phyloP scores from a whole-genome alignment of 2,329 filamentous ascomycete genomes.

The Fusarium fracticaudum region DNA sequence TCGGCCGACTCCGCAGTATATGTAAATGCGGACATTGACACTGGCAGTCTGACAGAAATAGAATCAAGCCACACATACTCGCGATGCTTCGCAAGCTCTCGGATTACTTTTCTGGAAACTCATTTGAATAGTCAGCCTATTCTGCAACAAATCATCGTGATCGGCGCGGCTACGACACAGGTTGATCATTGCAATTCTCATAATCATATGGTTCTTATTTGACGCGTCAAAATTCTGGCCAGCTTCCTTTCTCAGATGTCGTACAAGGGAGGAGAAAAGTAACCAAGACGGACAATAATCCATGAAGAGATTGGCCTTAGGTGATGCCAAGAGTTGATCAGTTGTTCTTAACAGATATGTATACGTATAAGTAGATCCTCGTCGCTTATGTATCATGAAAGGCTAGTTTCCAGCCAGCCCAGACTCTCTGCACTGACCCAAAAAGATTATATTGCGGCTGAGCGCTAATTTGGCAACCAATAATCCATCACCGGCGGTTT shows the following conservation, averaged over 20 bases:
- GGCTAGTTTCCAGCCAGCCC: neutral
- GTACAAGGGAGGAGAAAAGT: neutral
- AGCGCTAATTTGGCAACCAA: neutral
- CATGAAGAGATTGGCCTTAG: conserved; percentile 1
- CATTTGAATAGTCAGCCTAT: neutral
- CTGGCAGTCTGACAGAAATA: conserved; percentile 2
- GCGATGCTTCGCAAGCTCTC: neutral
- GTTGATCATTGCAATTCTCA: neutral
- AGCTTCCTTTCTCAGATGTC: conserved; percentile 16
- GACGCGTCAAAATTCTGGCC: conserved; percentile 14
- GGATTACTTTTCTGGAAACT: neutral
- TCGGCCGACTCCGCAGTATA: conserved; percentile 33
- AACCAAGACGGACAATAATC: neutral
- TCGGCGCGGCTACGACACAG: conserved; percentile 1
- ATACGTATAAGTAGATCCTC: neutral
- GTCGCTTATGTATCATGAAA: neutral
- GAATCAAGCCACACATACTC: conserved; percentile 3
- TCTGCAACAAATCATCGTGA: conserved; percentile 7
- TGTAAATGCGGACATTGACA: conserved; percentile 16
- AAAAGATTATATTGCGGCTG: conserved; percentile 6
- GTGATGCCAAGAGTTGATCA: neutral
- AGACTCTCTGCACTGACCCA: neutral
- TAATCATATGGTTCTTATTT: conserved; percentile 3
- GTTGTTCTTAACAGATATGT: neutral
- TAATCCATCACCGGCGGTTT: neutral